Base-by-base conservation (phyloP, 371 early-diverging fungal species). In the Capillidium heterosporum region DNA sequence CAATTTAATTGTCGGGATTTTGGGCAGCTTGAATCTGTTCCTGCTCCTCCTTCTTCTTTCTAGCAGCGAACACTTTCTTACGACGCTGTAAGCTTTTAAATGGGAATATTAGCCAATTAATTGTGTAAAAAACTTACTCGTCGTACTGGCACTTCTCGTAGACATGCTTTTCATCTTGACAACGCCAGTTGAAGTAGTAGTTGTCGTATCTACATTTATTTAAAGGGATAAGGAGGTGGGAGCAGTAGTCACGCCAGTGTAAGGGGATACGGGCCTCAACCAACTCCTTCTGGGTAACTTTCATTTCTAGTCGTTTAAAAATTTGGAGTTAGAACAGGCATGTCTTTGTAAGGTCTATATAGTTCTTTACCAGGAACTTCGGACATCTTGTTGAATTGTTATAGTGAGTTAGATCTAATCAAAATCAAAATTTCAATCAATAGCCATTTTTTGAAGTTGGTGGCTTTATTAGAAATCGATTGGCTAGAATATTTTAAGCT, bases 131-230 rank as follows among this genome's bases (percentile, higher is more conserved):
- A 28, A 49, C 26, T 49, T 49, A 49, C 49, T 95, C 95, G 61
- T 91, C 89, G 67, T 91, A 91, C 79, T 91, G 89, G 67, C 95
- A 95, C 68, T 91, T 90, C 69, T 86, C 86, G 69, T 89, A 93
- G 29, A 76, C 77, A 58, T 91, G 85, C 47, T 86, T 73, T 73
- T 92, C 90, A 62, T 80, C 79, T 62, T 81, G 84, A 71, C 95
- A 95, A 70, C 84, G 85, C 91, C 91, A 92, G 40, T 92, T 91
- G 61, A 89, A 64, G 66, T 87, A 93, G 63, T 75, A 81, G 60
- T 79, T 84, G 57, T 82, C 82, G 57, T 76, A 76, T 46, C 92
- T 76, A 73, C 95, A 95, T 65, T 87, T 81, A 82, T 93, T 91
- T 47, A 95, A 71, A 28, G 84, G 85, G 56, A 90, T 82, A 48